Evolutionary conservation across 2,329 filamentous ascomycete genomes (phyloP), one percentile per base, ranked within the genome.

Genomic region (Magnaporthiopsis rhizophila): DNA sequence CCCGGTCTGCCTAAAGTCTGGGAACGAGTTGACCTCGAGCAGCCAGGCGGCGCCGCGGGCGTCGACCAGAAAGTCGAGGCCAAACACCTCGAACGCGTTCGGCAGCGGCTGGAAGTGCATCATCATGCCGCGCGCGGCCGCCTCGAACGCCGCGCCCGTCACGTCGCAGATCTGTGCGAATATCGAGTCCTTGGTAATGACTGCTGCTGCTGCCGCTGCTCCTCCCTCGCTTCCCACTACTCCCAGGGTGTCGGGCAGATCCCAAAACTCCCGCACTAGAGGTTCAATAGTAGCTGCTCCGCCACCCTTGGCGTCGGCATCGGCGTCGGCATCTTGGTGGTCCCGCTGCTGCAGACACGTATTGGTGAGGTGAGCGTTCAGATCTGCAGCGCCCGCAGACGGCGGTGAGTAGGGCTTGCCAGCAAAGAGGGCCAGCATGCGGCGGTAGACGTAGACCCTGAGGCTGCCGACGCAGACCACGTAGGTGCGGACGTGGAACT

Each of bases 401-500:
- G 93, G 94, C 0, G 89, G 73, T 0, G 76, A 72, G 76, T 98
- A 99, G 0, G 86, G 75, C 67, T 85, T 84, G 12, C 86, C 88
- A 0, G 95, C 92, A 77, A 98, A 98, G 50, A 99, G 86, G 0
- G 94, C 93, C 13, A 99, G 88, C 92, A 98, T 97, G 66, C 88
- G 87, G 69, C 81, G 86, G 82, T 96, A 97, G 69, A 98, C 90
- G 77, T 91, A 93, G 64, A 98, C 86, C 66, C 87, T 83, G 15
- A 99, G 80, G 1, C 88, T 85, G 58, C 92, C 93, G 1, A 88
- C 81, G 63, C 91, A 91, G 65, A 97, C 83, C 30, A 97, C 91
- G 76, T 99, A 99, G 1, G 90, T 91, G 59, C 95, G 84, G 72
- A 99, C 91, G 78, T 99, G 95, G 78, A 98, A 99, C 76, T 99